phyloP scores from a whole-genome alignment of 306 rosid species.

The Cucurbita pepo region DNA sequence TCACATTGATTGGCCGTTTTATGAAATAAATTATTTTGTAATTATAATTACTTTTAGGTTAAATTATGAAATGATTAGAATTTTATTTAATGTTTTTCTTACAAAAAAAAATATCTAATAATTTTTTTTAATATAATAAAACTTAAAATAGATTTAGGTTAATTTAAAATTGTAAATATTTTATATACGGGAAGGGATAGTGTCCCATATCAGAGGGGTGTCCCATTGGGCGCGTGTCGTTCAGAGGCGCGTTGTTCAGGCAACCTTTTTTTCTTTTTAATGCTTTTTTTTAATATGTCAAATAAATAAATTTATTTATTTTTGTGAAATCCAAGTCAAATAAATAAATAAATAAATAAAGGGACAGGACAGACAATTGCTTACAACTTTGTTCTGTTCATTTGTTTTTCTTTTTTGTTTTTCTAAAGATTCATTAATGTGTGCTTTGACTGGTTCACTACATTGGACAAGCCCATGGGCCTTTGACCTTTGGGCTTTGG shows the following conservation, averaged over 20 bases:
- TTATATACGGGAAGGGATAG: no score
- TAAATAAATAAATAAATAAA: neutral
- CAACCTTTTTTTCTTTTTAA: no score
- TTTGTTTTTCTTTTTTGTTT: neutral
- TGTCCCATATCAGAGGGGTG: no score
- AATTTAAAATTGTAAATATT: no score
- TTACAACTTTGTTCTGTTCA: neutral
- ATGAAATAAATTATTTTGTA: neutral
- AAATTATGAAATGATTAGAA: no score
- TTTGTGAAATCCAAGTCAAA: neutral
- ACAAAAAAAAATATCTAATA: no score
- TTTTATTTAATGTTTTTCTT: no score
- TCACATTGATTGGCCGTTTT: neutral
- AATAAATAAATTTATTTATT: neutral
- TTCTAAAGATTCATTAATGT: neutral
- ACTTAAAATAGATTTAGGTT: no score
- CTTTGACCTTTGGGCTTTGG: neutral
- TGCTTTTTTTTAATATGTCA: no score
- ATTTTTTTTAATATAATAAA: no score
- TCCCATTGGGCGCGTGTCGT: no score
- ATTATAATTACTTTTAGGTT: neutral
- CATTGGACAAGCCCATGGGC: neutral
- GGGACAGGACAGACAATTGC: neutral
- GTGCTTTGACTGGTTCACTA: neutral
- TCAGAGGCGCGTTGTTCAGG: no score